Percentiles rank a stretch among this genome's conserved stretches.
Evolutionary conservation across 2,329 filamentous ascomycete species (phyloP).

Genomic region (Amesomyces nigricolor): DNA sequence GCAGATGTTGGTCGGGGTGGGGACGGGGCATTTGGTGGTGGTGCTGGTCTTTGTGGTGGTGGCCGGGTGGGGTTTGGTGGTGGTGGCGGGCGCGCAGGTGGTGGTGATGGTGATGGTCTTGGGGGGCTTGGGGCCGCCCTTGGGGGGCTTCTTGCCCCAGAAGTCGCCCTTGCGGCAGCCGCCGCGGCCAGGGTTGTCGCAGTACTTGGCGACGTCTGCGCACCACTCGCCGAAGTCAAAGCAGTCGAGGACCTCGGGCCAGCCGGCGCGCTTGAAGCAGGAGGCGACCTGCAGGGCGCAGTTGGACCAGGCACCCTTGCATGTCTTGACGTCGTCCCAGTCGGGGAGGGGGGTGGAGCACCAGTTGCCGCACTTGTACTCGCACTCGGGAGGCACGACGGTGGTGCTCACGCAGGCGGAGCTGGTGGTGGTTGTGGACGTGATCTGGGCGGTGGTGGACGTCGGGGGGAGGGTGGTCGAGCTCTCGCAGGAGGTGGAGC

Average conservation of each 20-base stretch:
- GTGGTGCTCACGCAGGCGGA: constrained; percentile 45
- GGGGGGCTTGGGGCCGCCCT: constrained; percentile 28
- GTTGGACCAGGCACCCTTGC: constrained; percentile 38
- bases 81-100: constrained; percentile 24
- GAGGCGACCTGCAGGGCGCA: constrained; percentile 44
- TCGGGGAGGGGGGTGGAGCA: constrained; percentile 46
- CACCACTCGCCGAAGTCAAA: constrained; percentile 49
- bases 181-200: constrained; percentile 25
- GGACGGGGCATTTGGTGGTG: constrained; percentile 36
- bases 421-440: constrained; percentile 33
- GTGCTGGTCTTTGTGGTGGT: constrained; percentile 24
- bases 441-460: constrained; percentile 18
- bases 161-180: constrained; percentile 39
- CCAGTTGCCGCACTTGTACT: constrained; percentile 52
- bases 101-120: constrained; percentile 18
- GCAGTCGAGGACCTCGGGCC: constrained; percentile 45
- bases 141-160: constrained; percentile 38
- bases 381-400: constrained; percentile 43
- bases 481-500: not conserved
- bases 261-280: constrained; percentile 49
- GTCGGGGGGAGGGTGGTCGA: constrained; percentile 14
- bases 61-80: constrained; percentile 28
- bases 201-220: constrained; percentile 41
- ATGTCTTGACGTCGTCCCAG: constrained; percentile 40
- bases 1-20: constrained; percentile 48